Evolutionary conservation across 1,139 yeast genomes (phyloP).

Genomic region (Debaryomycetaceae sp.): DNA sequence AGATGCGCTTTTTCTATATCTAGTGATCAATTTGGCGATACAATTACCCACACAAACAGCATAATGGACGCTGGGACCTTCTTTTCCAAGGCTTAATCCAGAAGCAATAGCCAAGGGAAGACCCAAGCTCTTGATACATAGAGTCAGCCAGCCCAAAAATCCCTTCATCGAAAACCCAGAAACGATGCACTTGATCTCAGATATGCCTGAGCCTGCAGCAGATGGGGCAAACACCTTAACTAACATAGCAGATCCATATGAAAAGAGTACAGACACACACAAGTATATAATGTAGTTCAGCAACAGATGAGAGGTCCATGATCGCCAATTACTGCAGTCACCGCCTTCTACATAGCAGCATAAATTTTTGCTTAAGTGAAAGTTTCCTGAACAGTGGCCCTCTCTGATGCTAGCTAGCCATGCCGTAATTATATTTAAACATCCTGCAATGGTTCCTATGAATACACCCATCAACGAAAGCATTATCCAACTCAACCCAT

Average conservation of each 20-base stretch:
- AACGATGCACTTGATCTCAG: conserved; percentile 93
- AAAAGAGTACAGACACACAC: conserved; percentile 56
- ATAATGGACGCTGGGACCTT: conserved; percentile 84
- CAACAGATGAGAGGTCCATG: conserved; percentile 45
- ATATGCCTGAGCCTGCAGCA: conserved; percentile 96
- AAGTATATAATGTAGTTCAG: conserved; percentile 61
- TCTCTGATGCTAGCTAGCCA: conserved; percentile 76
- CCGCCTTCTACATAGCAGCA: conserved; percentile 74
- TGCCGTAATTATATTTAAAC: conserved; percentile 75
- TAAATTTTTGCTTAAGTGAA: conserved; percentile 69
- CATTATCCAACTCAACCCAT: conserved; percentile 70
- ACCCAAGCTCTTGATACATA: conserved; percentile 72
- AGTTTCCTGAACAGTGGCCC: conserved; percentile 71
- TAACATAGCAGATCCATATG: conserved; percentile 60
- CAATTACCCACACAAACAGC: conserved; percentile 79
- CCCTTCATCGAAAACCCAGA: conserved; percentile 84
- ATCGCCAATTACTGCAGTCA: conserved; percentile 53
- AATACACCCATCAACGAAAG: conserved; percentile 69
- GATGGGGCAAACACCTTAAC: conserved; percentile 76
- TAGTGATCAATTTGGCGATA: conserved; percentile 50
- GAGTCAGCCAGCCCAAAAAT: conserved; percentile 71
- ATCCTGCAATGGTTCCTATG: conserved; percentile 82
- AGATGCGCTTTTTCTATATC: conserved; percentile 45
- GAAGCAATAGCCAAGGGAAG: conserved; percentile 84
- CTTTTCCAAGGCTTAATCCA: conserved; percentile 79